Evolutionary conservation across 352 stramenopile genomes (phyloP).

Genomic region (Phytophthora citricola): DNA sequence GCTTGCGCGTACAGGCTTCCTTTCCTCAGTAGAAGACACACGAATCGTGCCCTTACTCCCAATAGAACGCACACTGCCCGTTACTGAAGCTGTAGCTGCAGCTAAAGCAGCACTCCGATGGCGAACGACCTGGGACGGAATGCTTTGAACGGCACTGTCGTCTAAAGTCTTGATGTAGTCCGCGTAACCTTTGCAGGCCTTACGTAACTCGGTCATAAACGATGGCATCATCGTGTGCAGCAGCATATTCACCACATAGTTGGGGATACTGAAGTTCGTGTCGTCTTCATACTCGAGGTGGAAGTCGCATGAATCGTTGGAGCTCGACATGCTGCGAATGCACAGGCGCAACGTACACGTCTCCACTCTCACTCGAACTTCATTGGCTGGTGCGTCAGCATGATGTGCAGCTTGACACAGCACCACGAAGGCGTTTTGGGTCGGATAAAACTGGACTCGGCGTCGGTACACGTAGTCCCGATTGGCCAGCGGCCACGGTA

Average conservation of each 20-base stretch:
- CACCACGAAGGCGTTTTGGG: constrained; percentile 69
- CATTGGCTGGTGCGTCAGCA: constrained; percentile 43
- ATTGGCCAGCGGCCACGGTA: constrained; percentile 74
- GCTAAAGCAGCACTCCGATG: constrained; percentile 23
- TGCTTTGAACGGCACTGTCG: constrained; percentile 43
- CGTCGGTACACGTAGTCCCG: constrained; percentile 86
- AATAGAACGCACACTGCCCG: constrained; percentile 15
- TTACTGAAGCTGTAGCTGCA: constrained; percentile 16
- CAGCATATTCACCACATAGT: constrained; percentile 69
- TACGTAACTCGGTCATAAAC: constrained; percentile 70
- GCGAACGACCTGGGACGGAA: constrained; percentile 64
- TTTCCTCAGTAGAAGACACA: constrained; percentile 24
- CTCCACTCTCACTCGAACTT: constrained; percentile 65
- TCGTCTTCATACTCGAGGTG: constrained; percentile 84
- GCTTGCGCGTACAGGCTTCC: constrained; percentile 25
- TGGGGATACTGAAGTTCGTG: constrained; percentile 79
- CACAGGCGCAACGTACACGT: constrained; percentile 65
- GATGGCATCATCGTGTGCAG: constrained; percentile 58
- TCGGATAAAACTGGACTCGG: constrained; percentile 58
- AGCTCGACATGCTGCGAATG: constrained; percentile 57
- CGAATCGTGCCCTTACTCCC: constrained; percentile 19
- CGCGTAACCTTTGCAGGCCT: constrained; percentile 64
- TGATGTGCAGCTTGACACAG: constrained; percentile 69
- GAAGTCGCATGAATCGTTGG: constrained; percentile 68
- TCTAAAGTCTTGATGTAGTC: constrained; percentile 53